Base-by-base conservation (phyloP, 2,329 filamentous ascomycete species). In the Thelonectria olida region DNA sequence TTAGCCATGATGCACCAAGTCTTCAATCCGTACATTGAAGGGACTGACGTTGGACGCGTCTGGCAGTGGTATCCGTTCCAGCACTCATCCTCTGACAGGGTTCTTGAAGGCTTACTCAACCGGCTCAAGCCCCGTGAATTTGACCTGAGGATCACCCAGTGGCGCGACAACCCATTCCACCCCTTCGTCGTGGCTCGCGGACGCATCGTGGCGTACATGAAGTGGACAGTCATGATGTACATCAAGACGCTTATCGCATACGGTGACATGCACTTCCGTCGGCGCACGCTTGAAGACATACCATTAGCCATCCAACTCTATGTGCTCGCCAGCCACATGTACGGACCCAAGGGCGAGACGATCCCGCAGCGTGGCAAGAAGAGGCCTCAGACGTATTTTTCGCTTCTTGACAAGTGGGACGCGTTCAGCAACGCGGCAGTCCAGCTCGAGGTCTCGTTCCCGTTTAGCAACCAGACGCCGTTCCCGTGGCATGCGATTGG, bases 271-370 rank as follows among this genome's bases (percentile, higher is more conserved):
- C 53, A 59, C 25, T 63, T 66, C 41, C 51, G 57, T 2, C 54
- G 60, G 9, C 22, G 45, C 25, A 57, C 47, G n/a, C 20, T 65
- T 4, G 62, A 67, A 44, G 45, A 34, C 1, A 7, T 67, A 1
- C 54, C 59, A 0, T 10, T 63, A 4, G 65, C 62, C 7, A 60
- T 65, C 8, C 60, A 67, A 13, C 36, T 41, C 1, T 67, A 67
- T 36, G 25, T 62, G 12, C 20, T 51, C n/a, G 65, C 65, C 1
- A 15, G 41, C 1, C 60, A 67, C 23, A 38, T 67, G 12, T 47
- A 51, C 10, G 65, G 65, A 1, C 50, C 65, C 5, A 22, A 23
- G 10, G 13, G 19, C 1, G 38, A 10, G 0, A 9, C n/a, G 5
- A 7, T 52, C 5, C 56, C 59, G 7, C 4, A 22, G 12, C 17